Evolutionary conservation across 1,284 basidiomycete genomes (phyloP), one percentile per base, ranked within the genome.

Genomic region (Agaricales sp.): DNA sequence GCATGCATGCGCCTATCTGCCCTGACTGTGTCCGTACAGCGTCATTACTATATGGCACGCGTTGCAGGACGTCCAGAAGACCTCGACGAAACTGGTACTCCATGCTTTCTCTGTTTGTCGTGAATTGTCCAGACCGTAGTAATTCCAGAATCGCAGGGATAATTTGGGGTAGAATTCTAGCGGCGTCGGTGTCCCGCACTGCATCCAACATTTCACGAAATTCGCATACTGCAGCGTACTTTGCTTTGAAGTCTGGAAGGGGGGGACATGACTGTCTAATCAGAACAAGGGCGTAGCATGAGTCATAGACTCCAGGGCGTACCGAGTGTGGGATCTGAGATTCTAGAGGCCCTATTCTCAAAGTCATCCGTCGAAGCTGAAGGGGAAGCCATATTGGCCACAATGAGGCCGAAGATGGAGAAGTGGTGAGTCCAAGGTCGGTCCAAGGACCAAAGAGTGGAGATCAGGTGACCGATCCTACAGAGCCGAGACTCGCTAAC

Each of bases 31-130:
- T 74, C 41, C 88, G 78, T 45, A 93, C 74, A 6, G 79, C 72
- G 52, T 99, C 95, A 47, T 81, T 80, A 49, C 84, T 78, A 6
- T 11, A 41, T 1, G 93, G 92, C 12, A 98, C 73, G 21, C 93
- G 87, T 63, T 95, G 88, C 20, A 98, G 68, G 48, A 93, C 89
- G 59, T 95, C 89, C 53, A 96, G 73, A 12, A 95, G 74, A 35
- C 86, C 80, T 55, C 88, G 82, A 45, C 94, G 85, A 61, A 94
- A 89, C 56, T 83, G 80, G 67, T 87, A 93, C 64, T 98, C 95
- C 14, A 77, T 64, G 13, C 79, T 77, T 54, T 92, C 89, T 59
- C 85, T 89, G 44, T 79, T 75, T 59, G 88, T 83, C 1, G 87
- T 79, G 19, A 84, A 78, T 55, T 89, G 83, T 47, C 85, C 86